A percentile compares a stretch with the other conserved stretches of the same genome.
phyloP scores from a whole-genome alignment of 23 red algal genomes.

The Chondrus crispus region DNA sequence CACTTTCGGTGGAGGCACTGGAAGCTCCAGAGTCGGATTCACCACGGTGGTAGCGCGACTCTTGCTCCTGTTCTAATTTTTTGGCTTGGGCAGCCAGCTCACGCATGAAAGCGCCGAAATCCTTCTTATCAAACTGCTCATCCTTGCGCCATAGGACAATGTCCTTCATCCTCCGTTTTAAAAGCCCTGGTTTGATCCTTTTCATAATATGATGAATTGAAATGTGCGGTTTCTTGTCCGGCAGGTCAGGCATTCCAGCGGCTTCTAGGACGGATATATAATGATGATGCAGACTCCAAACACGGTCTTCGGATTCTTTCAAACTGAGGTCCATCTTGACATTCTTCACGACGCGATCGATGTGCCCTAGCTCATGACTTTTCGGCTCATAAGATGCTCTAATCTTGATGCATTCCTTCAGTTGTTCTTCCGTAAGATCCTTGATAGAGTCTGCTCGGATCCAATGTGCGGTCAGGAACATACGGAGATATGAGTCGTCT shows the following conservation, averaged over 20 bases:
- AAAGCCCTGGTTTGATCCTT: background rate
- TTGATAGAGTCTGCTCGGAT: background rate
- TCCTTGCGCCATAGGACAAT: background rate
- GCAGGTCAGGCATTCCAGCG: background rate
- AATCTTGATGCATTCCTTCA: background rate
- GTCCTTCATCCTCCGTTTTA: background rate
- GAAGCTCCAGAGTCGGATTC: background rate
- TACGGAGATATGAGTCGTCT: background rate
- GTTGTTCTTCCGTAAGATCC: conserved; percentile 33
- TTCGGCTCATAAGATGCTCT: background rate
- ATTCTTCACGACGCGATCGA: background rate
- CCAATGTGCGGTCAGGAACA: conserved; percentile 22
- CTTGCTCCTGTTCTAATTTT: background rate
- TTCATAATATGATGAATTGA: background rate
- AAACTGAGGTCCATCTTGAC: conserved; percentile 24
- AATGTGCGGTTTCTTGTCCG: background rate
- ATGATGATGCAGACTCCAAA: background rate
- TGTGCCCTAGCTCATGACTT: background rate
- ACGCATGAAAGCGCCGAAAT: conserved; percentile 12
- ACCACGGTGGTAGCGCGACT: background rate
- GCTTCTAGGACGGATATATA: background rate
- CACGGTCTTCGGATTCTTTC: background rate
- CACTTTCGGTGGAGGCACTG: background rate
- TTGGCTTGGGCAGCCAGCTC: background rate
- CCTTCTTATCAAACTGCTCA: background rate